Evolutionary conservation across 306 rosid genomes (phyloP).

Genomic region (Fagus crenata): DNA sequence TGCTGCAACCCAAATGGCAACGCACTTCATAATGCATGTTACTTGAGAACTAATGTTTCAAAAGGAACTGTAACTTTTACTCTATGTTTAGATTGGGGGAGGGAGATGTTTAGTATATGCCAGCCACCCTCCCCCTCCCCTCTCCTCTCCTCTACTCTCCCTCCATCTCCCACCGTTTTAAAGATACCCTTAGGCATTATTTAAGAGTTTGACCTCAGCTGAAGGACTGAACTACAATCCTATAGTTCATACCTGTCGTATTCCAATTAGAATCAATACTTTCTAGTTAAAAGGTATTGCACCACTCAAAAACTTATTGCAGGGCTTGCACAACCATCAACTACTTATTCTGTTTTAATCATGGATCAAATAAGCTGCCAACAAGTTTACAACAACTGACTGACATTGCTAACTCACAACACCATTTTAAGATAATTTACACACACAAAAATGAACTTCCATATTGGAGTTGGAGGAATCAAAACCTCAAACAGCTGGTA

Average conservation of each 20-base stretch:
- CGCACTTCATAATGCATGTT: no score
- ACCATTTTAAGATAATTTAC: neutral
- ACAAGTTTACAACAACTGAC: neutral
- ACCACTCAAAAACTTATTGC: neutral
- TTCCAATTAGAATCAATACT: neutral
- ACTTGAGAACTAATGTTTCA: no score
- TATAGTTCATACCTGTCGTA: neutral
- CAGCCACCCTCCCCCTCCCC: no score
- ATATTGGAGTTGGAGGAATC: neutral
- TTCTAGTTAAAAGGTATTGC: no score
- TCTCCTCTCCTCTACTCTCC: no score
- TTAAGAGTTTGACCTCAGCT: neutral
- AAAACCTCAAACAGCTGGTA: neutral
- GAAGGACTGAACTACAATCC: neutral
- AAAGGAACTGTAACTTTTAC: no score
- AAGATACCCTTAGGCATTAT: no score
- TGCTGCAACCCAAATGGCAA: no score
- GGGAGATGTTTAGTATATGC: no score
- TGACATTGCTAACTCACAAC: neutral
- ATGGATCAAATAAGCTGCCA: neutral
- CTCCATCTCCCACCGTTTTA: no score
- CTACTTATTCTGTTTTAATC: neutral
- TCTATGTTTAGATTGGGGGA: no score
- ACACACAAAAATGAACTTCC: neutral
- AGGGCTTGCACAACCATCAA: neutral